Base-by-base conservation (phyloP, 306 rosid genomes). In the Malus sieversii region DNA sequence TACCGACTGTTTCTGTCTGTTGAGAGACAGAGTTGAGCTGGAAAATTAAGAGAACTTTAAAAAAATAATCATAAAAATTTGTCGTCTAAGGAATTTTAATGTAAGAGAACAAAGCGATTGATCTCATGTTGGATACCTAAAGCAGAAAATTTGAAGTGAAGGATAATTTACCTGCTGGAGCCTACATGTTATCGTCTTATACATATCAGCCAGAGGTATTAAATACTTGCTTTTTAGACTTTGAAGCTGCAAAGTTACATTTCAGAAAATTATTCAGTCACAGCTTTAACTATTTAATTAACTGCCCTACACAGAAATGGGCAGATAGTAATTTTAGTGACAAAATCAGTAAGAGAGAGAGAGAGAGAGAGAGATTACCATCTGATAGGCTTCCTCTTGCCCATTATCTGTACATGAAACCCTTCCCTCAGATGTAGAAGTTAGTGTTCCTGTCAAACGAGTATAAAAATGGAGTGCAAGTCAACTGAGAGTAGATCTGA, bases 351-450 rank as follows among this genome's bases (percentile, higher is more conserved):
- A 3, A 29, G 32, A 15, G 35, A 29, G 10, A 14, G 52, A 29
- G 38, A 33, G 38, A 33, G 38, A 33, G 35, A 32, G 12, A 70
- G 30, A 30, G 65, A 55, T 62, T 84, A 91, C 98, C 96, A 85
- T 92, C 82, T 84, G 90, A 77, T 79, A 88, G 73, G 80, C 72
- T 72, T 87, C 97, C 85, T 90, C 97, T 83, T 84, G 94, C 93
- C 90, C 82, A 74, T 94, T 96, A 65, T 73, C 84, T 29, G 88
- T 88, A 83, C 78, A 84, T 75, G 84, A 78, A 55, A 87, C 88
- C 82, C 86, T 89, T 62, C 87, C 78, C 84, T 80, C 94, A 38
- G 79, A 77, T 23, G 96, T 84, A 61, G 95, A 88, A 77, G 89
- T 93, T 80, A 87, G 78, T 81, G 92, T 88, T 57, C 89, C 96